Conservation (phyloP, 805 yeast genomes). For the Citeromyces matritensis region DNA sequence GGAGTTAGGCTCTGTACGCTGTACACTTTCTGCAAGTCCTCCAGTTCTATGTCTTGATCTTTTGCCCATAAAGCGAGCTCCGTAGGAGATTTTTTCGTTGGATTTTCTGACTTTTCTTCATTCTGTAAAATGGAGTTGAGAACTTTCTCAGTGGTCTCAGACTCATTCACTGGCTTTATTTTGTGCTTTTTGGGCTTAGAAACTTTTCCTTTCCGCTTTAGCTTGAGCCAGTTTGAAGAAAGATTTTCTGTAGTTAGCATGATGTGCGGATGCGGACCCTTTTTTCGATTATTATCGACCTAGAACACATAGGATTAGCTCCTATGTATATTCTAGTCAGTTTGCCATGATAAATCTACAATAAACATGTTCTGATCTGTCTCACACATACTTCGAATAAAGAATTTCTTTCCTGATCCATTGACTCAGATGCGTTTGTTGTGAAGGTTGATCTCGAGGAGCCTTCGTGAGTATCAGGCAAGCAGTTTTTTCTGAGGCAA, state of each 20-base stretch:
- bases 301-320: too few relatives aligned
- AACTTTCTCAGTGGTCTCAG: constrained; percentile 1
- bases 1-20: constrained; percentile 7
- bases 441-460: too few relatives aligned
- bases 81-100: constrained; percentile 5
- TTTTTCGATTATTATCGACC: too few relatives aligned
- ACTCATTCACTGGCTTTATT: neutral
- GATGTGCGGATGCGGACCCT: too few relatives aligned
- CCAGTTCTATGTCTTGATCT: constrained; percentile 9
- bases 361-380: too few relatives aligned
- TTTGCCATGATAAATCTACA: too few relatives aligned
- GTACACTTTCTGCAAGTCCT: constrained; percentile 5
- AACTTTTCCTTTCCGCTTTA: constrained; percentile 7
- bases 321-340: too few relatives aligned
- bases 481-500: too few relatives aligned
- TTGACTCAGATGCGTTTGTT: too few relatives aligned
- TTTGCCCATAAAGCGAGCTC: constrained; percentile 13
- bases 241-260: constrained; percentile 2
- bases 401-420: too few relatives aligned
- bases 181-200: constrained; percentile 2
- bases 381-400: too few relatives aligned
- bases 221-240: constrained; percentile 18
- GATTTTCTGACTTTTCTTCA: neutral
- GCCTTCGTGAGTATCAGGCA: too few relatives aligned
- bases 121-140: constrained; percentile 1